Percentiles rank a stretch among this genome's conserved stretches.
Evolutionary conservation across 768 basidiomycete species (phyloP).

Genomic region (Infundibulicybe gibba): DNA sequence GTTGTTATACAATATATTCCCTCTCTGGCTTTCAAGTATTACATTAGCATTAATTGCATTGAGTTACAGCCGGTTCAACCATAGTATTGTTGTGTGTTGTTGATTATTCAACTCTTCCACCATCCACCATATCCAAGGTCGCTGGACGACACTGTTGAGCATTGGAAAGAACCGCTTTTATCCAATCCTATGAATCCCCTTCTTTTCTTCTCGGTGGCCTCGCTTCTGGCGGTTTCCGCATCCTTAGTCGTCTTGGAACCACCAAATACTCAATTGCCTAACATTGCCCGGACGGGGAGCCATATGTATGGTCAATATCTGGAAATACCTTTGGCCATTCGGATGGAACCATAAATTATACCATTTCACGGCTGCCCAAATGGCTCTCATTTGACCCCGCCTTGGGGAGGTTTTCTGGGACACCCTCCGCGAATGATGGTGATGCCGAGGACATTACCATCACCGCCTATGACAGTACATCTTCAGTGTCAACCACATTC

Average conservation of each 20-base stretch:
- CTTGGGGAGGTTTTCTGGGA: slow-evolving; percentile 64
- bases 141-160: slow-evolving; percentile 39
- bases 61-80: not conserved
- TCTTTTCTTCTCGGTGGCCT: slow-evolving; percentile 50
- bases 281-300: slow-evolving; percentile 65
- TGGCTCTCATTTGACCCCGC: slow-evolving; percentile 77
- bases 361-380: slow-evolving; percentile 53
- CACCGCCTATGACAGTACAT: slow-evolving; percentile 52
- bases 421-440: slow-evolving; percentile 58
- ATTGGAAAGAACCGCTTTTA: slow-evolving; percentile 41
- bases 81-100: slow-evolving; percentile 25
- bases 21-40: too few species aligned
- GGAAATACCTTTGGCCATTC: slow-evolving; percentile 58
- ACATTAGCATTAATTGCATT: too few species aligned
- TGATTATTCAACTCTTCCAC: slow-evolving; percentile 11
- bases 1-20: not conserved
- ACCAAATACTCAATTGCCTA: slow-evolving; percentile 70
- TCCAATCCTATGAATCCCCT: slow-evolving; percentile 59
- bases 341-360: slow-evolving; percentile 41
- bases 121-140: slow-evolving; percentile 32
- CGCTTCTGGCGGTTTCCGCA: slow-evolving; percentile 31
- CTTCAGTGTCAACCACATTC: slow-evolving; percentile 49
- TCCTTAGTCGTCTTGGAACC: slow-evolving; percentile 56
- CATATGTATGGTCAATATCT: slow-evolving; percentile 71
- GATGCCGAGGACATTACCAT: slow-evolving; percentile 61